These are phyloP conservation scores for Barnettozyma siamensis DNA, from an alignment of 805 yeast genomes.

Conservation along the genomic window DNA sequence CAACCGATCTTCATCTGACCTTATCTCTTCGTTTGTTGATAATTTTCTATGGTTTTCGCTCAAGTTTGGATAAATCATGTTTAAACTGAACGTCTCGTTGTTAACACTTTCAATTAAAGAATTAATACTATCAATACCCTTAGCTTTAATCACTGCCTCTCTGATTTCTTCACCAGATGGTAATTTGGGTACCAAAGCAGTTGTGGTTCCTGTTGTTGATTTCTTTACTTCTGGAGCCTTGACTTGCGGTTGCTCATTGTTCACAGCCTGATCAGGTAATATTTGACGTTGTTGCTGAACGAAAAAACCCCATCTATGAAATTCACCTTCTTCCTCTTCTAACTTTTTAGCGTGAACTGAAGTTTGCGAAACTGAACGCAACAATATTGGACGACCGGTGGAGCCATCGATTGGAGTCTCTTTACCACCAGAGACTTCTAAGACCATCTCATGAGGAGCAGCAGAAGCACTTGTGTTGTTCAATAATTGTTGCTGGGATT, in stretches of 20 bases:
- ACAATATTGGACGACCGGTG: constrained; percentile 68
- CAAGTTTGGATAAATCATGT: constrained; percentile 38
- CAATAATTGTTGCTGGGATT: background rate
- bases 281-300: constrained; percentile 53
- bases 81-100: constrained; percentile 45
- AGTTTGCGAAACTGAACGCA: constrained; percentile 59
- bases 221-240: background rate
- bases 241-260: background rate
- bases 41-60: constrained; percentile 5
- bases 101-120: constrained; percentile 64
- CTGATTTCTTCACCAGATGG: constrained; percentile 45
- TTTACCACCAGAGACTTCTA: constrained; percentile 50
- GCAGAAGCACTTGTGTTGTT: background rate
- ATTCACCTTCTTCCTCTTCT: constrained; percentile 89
- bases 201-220: constrained; percentile 5
- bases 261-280: constrained; percentile 12
- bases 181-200: constrained; percentile 27
- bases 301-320: constrained; percentile 80
- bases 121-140: constrained; percentile 64
- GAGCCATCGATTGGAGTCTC: constrained; percentile 54
- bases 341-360: constrained; percentile 64
- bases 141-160: constrained; percentile 60
- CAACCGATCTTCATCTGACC: too few relatives aligned
- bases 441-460: constrained; percentile 64
- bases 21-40: too few relatives aligned